Percentiles rank a stretch among this genome's conserved stretches.
Evolutionary conservation across 108 stramenopile species (phyloP).

Genomic region (Skeletonema costatum): DNA sequence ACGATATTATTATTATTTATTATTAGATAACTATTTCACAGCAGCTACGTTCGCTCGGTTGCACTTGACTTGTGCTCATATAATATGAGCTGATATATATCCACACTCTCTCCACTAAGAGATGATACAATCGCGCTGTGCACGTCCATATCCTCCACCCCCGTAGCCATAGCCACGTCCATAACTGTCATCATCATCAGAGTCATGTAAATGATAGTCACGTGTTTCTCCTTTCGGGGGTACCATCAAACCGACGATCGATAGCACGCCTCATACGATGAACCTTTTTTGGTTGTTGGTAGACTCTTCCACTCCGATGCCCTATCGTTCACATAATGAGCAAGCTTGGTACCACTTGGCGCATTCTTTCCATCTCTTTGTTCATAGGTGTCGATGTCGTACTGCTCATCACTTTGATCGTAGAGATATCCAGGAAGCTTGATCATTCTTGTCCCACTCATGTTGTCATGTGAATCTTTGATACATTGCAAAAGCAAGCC

Average conservation of each 20-base stretch:
- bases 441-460: not conserved
- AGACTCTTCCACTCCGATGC: constrained; percentile 17
- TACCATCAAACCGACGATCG: constrained; percentile 15
- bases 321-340: constrained; percentile 9
- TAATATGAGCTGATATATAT: not conserved
- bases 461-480: constrained; percentile 19
- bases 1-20: too few relatives aligned
- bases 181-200: constrained; percentile 9
- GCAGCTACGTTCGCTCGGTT: not conserved
- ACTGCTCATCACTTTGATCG: not conserved
- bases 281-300: constrained; percentile 14
- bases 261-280: constrained; percentile 6
- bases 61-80: not conserved
- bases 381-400: not conserved
- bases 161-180: not conserved
- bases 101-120: not conserved
- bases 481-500: constrained; percentile 6
- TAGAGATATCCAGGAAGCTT: constrained; percentile 7
- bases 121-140: constrained; percentile 1
- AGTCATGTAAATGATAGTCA: constrained; percentile 8
- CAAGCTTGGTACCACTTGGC: constrained; percentile 10
- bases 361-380: not conserved
- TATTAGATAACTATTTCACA: too few relatives aligned
- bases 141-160: not conserved
- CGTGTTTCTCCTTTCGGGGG: constrained; percentile 10